These are phyloP conservation scores for Euphorbia tirucalli DNA, from an alignment of 345 rosid species.

Conservation along the genomic window DNA sequence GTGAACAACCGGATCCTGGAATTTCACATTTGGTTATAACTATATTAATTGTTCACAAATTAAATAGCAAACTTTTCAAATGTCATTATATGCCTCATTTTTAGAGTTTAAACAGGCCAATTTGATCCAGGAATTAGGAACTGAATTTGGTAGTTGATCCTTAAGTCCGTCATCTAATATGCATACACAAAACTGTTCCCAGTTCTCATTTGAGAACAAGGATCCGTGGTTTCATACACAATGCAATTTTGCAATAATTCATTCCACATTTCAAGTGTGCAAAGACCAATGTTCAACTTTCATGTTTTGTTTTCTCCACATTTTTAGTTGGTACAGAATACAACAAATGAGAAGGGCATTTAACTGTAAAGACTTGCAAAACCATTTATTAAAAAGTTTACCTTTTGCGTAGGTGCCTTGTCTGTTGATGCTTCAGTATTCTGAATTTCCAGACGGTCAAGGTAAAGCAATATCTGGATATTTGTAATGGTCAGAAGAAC, in stretches of 20 bases:
- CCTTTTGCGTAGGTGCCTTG: slow-evolving; percentile 31
- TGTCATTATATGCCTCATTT: too few species aligned
- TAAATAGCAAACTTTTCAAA: too few species aligned
- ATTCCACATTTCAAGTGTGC: neutral
- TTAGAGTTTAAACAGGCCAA: too few species aligned
- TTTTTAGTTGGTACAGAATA: neutral
- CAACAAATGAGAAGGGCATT: neutral
- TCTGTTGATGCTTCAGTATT: slow-evolving; percentile 34
- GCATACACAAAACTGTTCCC: too few species aligned
- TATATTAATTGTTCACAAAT: too few species aligned
- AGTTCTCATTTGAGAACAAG: too few species aligned
- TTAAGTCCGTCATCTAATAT: too few species aligned
- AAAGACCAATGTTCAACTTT: neutral
- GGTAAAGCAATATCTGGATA: slow-evolving; percentile 58
- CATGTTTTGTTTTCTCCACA: neutral
- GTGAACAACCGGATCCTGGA: slow-evolving; percentile 34
- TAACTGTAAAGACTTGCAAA: neutral
- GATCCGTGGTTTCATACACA: too few species aligned
- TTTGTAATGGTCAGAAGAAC: slow-evolving; percentile 9
- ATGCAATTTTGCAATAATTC: too few species aligned
- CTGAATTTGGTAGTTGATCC: too few species aligned
- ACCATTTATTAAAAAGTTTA: slow-evolving; percentile 21
- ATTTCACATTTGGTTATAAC: neutral
- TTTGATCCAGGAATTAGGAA: too few species aligned
- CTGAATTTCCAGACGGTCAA: slow-evolving; percentile 45